Evolutionary conservation across 352 stramenopile species (phyloP).

Genomic region (Phytophthora citrophthora): DNA sequence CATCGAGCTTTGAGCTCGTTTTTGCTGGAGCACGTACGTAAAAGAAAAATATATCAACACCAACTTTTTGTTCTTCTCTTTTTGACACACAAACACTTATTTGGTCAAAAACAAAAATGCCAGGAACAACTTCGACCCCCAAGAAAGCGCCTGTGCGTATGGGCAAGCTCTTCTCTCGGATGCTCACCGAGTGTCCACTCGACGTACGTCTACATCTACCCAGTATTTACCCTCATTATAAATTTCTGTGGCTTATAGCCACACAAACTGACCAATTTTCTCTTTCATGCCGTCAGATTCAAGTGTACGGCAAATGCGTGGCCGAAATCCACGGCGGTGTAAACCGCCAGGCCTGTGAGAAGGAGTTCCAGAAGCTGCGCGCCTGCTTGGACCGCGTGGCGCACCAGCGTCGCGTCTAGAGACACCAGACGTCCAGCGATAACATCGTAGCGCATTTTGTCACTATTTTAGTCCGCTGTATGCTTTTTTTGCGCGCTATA

Average conservation of each 20-base stretch:
- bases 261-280: constrained; percentile 2
- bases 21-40: constrained; percentile 9
- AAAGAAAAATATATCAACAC: constrained; percentile 20
- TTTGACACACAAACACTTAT: too few relatives aligned
- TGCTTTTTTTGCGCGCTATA: neutral
- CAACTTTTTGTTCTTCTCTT: constrained; percentile 2
- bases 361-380: constrained; percentile 79
- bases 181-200: constrained; percentile 66
- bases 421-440: neutral
- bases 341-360: constrained; percentile 57
- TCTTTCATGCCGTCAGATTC: constrained; percentile 47
- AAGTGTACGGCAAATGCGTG: constrained; percentile 84
- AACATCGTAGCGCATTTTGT: constrained; percentile 13
- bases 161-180: constrained; percentile 72
- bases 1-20: neutral
- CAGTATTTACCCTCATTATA: neutral
- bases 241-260: neutral
- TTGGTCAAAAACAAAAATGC: constrained; percentile 10
- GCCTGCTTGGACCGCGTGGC: constrained; percentile 63
- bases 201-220: constrained; percentile 45
- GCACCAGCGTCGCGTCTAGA: constrained; percentile 44
- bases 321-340: constrained; percentile 65
- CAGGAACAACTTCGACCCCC: constrained; percentile 15
- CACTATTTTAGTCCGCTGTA: neutral
- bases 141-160: constrained; percentile 59